phyloP scores from a whole-genome alignment of 2,329 filamentous ascomycete genomes.

The Fusarium abutilonis region DNA sequence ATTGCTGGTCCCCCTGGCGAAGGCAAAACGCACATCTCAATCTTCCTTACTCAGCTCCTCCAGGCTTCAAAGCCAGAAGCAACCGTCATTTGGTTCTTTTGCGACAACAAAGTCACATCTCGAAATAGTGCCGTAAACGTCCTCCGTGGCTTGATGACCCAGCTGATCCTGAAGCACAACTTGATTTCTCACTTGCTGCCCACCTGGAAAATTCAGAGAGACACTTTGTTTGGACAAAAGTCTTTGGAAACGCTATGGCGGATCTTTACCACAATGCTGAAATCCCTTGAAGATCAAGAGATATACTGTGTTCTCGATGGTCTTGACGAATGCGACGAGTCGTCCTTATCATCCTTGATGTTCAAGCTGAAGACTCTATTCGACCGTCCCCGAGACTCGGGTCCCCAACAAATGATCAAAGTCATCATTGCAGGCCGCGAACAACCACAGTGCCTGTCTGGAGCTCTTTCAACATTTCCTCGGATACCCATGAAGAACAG shows the following conservation, averaged over 20 bases:
- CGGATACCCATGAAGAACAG: not conserved
- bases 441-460: not conserved
- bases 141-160: conserved; percentile 1
- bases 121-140: conserved; percentile 10
- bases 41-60: conserved; percentile 5
- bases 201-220: not conserved
- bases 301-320: conserved; percentile 9
- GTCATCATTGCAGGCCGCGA: conserved; percentile 2
- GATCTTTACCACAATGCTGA: not conserved
- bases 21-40: conserved; percentile 19
- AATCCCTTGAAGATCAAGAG: not conserved
- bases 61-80: not conserved
- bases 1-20: conserved; percentile 14
- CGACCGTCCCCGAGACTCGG: accelerated
- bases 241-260: conserved; percentile 13
- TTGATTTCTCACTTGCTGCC: not conserved
- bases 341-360: not conserved
- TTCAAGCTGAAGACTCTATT: conserved; percentile 4
- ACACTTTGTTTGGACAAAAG: not conserved
- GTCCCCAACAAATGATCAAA: not conserved
- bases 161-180: not conserved
- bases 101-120: conserved; percentile 1
- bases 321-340: conserved; percentile 10
- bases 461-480: not conserved
- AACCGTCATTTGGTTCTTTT: conserved; percentile 19